Base-by-base conservation (phyloP, 176 grass and related monocot genomes). In the Eragrostis nindensis region DNA sequence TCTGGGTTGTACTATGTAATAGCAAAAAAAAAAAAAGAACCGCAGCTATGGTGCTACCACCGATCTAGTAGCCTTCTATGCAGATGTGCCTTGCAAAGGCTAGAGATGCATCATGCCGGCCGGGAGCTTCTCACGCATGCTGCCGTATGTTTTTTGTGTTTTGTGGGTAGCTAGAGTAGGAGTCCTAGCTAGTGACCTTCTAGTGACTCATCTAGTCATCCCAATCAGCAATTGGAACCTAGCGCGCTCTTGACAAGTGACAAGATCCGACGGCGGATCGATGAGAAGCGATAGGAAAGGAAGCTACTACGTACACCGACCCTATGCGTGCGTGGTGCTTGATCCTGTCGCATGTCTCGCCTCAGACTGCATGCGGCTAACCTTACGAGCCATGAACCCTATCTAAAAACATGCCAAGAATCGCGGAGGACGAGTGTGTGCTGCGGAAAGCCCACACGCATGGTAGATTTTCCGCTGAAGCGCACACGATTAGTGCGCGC, bases 161-260 rank as follows among this genome's bases (percentile, higher is more conserved):
- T 15, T 50, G 47, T 18, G 42, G 3, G 40, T 25, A 3, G 7
- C 11, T 43, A 14, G 24, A 14, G 24, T 38, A 30, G 83, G 29
- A 56, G 67, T 61, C 30, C n/a, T 10, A 4, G 65, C n/a, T 10
- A 4, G 65, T 53, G 72, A 77, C 79, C 71, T 70, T 77, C 76
- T 50, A 41, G 87, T 77, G 83, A 48, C 64, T 82, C 72, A 82
- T 82, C 82, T 72, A 82, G 87, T 85, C 87, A 85, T n/a, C 57
- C 71, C 21, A 67, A 68, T 26, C 17, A 3, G 40, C 44, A 46
- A 46, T n/a, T 60, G 81, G 78, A 66, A 26, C 46, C 57, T 72
- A 77, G 66, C 61, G 66, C 61, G 27, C 11, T 18, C 26, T 43
- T 21, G 76, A 65, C 27, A 14, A 44, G 21, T 38, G 52, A 42